Conservation (phyloP, 2,329 filamentous ascomycete species). For the Coniella lustricola region DNA sequence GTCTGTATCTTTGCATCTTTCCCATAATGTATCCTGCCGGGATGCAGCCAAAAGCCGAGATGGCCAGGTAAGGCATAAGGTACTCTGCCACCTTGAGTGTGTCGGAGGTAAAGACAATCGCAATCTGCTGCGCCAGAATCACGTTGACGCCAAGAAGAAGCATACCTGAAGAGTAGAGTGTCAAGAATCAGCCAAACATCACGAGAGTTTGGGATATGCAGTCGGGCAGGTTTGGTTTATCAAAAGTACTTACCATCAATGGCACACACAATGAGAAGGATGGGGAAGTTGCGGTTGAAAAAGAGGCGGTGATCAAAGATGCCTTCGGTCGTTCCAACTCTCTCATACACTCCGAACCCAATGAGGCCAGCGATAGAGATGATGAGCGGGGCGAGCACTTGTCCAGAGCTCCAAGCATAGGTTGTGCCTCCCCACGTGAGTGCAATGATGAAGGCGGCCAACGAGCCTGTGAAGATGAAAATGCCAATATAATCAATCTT, state of each 20-base stretch:
- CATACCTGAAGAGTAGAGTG: constrained; percentile 2
- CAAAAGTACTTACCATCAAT: neutral
- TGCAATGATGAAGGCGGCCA: constrained; percentile 2
- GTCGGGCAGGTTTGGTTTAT: no score
- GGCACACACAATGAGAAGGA: constrained; percentile 8
- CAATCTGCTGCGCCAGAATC: constrained; percentile 8
- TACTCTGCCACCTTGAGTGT: constrained; percentile 5
- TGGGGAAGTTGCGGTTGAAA: constrained; percentile 6
- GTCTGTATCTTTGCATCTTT: constrained; percentile 1
- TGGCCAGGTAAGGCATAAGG: constrained; percentile 6
- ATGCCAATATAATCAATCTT: constrained; percentile 12
- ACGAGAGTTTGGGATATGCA: no score
- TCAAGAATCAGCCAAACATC: neutral
- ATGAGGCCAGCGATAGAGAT: neutral
- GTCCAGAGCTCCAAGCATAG: constrained; percentile 6
- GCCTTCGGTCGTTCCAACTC: neutral
- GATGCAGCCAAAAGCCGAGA: constrained; percentile 9
- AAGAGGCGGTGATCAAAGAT: constrained; percentile 12
- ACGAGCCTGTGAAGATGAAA: constrained; percentile 3
- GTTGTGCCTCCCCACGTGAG: constrained; percentile 11
- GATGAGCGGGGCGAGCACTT: constrained; percentile 5
- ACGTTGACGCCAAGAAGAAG: constrained; percentile 10
- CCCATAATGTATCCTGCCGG: constrained; percentile 10
- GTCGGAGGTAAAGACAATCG: constrained; percentile 7
- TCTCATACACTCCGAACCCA: constrained; percentile 5